Evolutionary conservation across 805 yeast genomes (phyloP), one percentile per base, ranked within the genome.

Genomic region (Blastobotrys terrestris): DNA sequence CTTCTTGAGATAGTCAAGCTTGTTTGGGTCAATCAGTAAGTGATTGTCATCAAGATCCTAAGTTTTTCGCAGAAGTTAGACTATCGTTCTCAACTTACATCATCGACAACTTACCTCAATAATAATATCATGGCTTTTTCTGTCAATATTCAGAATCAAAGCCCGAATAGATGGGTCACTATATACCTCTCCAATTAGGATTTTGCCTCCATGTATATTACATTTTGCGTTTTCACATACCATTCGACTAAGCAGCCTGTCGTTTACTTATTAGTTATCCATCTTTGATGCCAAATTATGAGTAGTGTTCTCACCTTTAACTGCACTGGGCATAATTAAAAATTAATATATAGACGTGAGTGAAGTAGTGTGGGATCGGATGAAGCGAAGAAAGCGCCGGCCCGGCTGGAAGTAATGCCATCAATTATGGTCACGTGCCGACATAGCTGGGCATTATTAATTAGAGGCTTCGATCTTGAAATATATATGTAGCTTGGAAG

Each of bases 91-190:
- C 11, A 3, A 2, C 15, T 59, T 72, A 72, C 2, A n/a, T n/a
- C n/a, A n/a, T n/a, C n/a, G n/a, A n/a, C n/a, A 15, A 26, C 68
- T 20, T 44, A 68, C 72, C 53, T 80, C 83, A 18, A 81, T 67
- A 3, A 82, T 79, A 35, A 94, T 84, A 59, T 90, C 95, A 54
- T 87, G 85, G 39, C 76, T 71, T 22, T 81, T 79, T 0, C 88
- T 72, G 67, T 94, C 98, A 44, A 92, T 85, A 65, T 83, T 85
- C 19, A 92, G 70, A 1, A 92, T 87, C 48, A 92, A 73, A 0
- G 98, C 96, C 57, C 83, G 78, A 57, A 92, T 90, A 1, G 97
- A 88, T 1, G 99, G 98, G 66, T 92, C 99, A 67, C 97, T 65
- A 6, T 26, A 19, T 26, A 16, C 39, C 18, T 31, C n/a, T n/a